Base-by-base conservation (phyloP, 106 monocot species). In the Dendrobium officinale region DNA sequence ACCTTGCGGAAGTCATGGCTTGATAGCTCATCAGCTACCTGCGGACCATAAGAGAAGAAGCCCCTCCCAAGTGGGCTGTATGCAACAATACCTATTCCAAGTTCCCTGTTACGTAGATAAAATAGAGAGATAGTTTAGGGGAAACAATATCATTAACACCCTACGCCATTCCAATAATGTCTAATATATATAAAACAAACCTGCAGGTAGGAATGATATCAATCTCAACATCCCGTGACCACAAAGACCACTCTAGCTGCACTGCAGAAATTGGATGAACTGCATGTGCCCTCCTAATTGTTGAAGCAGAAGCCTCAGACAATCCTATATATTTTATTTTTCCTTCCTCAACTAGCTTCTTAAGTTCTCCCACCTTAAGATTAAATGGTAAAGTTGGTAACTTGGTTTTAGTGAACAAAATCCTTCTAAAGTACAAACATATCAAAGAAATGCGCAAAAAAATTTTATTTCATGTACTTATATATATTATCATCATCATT, bases 31-130 rank as follows among this genome's bases (percentile, higher is more conserved):
- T 77, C 83, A 77, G 75, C 67, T 73, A 91, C 22, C 43, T 87
- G 84, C 6, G 91, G 78, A 0, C 93, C 91, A 55, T 78, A 82
- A 45, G 84, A 85, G 2, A 95, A 80, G 83, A 95, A 95, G 16
- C 95, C 93, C 72, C 93, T 83, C 27, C 95, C 93, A 18, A 95
- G 75, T 44, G 95, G 95, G 82, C 92, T 93, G 72, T 95, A 95
- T 49, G 95, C 86, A 59, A 95, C 95, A 77, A 95, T 93, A 26
- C 95, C 95, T 31, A 95, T 95, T 2, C 93, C 93, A 66, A 95
- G 95, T 79, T 95, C 95, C 83, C 95, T 93, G 81, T 55, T 51
- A 80, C 0, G 61, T 15, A 18, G 1, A 56, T 9, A 45, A 44
- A 56, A 74, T 37, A 79, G 56, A 5, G 26, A 66, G 24, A 18